Percentiles rank a stretch among this genome's conserved stretches.
These are phyloP conservation scores for Amanita fuliginea DNA, from an alignment of 768 basidiomycete species.

Conservation along the genomic window DNA sequence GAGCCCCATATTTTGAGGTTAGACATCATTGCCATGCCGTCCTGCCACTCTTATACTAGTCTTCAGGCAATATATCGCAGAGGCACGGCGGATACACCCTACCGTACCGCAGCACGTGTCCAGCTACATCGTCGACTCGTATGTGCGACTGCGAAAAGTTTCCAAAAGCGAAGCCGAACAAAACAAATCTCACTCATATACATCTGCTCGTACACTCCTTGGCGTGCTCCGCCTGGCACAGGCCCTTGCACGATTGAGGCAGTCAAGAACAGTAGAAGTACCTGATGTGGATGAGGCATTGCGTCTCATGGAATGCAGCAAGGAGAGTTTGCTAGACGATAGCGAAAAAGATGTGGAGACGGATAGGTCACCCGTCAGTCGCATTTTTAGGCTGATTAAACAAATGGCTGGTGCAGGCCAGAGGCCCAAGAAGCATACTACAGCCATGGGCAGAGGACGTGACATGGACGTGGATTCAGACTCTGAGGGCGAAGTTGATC, in stretches of 20 bases:
- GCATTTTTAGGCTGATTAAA: conserved; percentile 88
- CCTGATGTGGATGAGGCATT: conserved; percentile 94
- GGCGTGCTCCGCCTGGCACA: conserved; percentile 92
- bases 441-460: conserved; percentile 58
- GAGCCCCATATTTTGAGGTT: conserved; percentile 86
- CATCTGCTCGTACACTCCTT: conserved; percentile 91
- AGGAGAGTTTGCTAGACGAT: conserved; percentile 81
- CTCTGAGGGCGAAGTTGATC: conserved; percentile 56
- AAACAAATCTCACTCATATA: conserved; percentile 88
- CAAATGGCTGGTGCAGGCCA: conserved; percentile 52
- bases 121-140: conserved; percentile 88
- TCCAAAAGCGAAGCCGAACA: conserved; percentile 85
- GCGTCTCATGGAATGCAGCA: conserved; percentile 94
- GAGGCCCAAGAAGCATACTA: conserved; percentile 28
- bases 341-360: conserved; percentile 55
- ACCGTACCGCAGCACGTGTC: conserved; percentile 85
- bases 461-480: conserved; percentile 63
- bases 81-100: conserved; percentile 80
- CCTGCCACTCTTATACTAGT: conserved; percentile 5
- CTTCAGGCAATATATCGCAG: conserved; percentile 85
- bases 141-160: conserved; percentile 88
- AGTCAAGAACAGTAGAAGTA: conserved; percentile 67
- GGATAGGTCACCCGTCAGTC: conserved; percentile 71
- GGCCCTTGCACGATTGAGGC: conserved; percentile 86
- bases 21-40: conserved; percentile 9